These are phyloP conservation scores for Aquanectria penicillioides DNA, from an alignment of 2,329 filamentous ascomycete genomes.

Conservation along the genomic window DNA sequence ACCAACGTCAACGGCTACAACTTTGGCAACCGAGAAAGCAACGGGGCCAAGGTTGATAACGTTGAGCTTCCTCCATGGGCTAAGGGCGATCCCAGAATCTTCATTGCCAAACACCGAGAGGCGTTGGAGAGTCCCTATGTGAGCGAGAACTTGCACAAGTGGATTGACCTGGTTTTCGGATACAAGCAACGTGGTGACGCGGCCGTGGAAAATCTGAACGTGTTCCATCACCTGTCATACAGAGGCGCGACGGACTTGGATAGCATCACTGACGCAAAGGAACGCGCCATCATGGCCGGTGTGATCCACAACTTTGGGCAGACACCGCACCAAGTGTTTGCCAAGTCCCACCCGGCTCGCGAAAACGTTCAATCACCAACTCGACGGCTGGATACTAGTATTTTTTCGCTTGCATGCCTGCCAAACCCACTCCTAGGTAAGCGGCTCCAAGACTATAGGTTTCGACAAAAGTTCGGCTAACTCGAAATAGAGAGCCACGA, in stretches of 20 bases:
- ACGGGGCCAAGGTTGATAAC: conserved; percentile 81
- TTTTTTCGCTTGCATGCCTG: conserved; percentile 79
- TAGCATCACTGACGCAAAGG: conserved; percentile 86
- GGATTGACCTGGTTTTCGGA: conserved; percentile 97
- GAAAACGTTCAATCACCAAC: conserved; percentile 74
- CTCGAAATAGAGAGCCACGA: conserved; percentile 70
- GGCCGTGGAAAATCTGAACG: conserved; percentile 89
- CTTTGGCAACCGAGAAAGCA: conserved; percentile 87
- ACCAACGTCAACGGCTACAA: conserved; percentile 95
- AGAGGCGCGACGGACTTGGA: conserved; percentile 93
- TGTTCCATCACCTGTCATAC: conserved; percentile 96
- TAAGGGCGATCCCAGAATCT: conserved; percentile 94
- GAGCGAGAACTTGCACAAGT: conserved; percentile 86
- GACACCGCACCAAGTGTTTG: conserved; percentile 94
- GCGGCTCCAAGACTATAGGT: conserved; percentile 22
- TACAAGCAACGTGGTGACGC: conserved; percentile 93
- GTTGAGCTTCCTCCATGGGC: conserved; percentile 96
- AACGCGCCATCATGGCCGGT: conserved; percentile 87
- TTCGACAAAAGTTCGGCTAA: not conserved
- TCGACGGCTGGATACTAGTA: conserved; percentile 79
- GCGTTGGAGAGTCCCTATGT: conserved; percentile 94
- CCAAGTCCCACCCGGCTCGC: conserved; percentile 79
- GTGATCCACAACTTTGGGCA: conserved; percentile 99
- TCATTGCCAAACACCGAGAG: conserved; percentile 95
- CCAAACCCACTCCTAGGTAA: conserved; percentile 79